phyloP scores from a whole-genome alignment of 495 filamentous ascomycete species.

The Xylaria curta region DNA sequence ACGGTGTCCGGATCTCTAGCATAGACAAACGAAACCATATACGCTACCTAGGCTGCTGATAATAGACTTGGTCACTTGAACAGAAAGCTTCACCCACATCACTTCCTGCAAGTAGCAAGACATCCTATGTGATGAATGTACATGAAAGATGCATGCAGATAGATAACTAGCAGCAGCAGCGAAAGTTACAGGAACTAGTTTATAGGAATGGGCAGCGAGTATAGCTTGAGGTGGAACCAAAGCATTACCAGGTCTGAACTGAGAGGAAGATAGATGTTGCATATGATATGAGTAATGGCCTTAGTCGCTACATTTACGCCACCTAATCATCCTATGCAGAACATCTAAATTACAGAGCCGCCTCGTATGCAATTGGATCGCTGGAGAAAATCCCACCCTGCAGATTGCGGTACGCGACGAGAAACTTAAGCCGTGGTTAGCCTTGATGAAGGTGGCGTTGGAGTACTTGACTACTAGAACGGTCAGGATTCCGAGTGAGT shows the following conservation, averaged over 20 bases:
- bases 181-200: not conserved
- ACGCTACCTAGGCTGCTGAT: not conserved
- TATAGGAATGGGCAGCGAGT: no score
- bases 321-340: not conserved
- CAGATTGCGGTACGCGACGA: not conserved
- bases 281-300: not conserved
- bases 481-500: not conserved
- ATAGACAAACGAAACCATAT: no score
- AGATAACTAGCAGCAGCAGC: not conserved
- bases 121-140: not conserved
- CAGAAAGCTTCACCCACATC: not conserved
- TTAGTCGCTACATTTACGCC: no score
- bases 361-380: not conserved
- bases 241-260: not conserved
- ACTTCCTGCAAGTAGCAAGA: not conserved
- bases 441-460: slow-evolving; percentile 4
- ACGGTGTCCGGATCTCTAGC: not conserved
- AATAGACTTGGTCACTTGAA: not conserved
- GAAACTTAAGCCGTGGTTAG: not conserved
- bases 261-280: not conserved
- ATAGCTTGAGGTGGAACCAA: no score
- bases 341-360: not conserved
- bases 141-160: not conserved
- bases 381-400: not conserved
- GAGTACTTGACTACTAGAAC: not conserved